These are phyloP conservation scores for Nakazawaea populi DNA, from an alignment of 805 yeast genomes.

Conservation along the genomic window DNA sequence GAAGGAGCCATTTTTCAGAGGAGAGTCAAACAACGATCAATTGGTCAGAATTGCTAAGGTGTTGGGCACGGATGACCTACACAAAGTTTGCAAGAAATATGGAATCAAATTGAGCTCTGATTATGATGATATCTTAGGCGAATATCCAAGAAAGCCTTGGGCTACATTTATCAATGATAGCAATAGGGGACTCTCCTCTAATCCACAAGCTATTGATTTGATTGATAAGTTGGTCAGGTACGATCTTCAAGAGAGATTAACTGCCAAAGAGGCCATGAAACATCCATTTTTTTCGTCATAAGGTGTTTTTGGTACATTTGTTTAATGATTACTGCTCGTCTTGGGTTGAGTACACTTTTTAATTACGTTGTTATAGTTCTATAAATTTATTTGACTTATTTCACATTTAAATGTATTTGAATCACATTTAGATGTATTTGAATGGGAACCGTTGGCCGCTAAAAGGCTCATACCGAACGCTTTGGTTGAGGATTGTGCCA, in stretches of 20 bases:
- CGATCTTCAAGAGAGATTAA: conserved; percentile 83
- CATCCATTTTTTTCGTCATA: conserved; percentile 65
- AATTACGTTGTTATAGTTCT: conserved; percentile 27
- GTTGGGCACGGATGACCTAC: conserved; percentile 74
- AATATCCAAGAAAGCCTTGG: conserved; percentile 66
- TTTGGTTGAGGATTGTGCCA: too few relatives aligned
- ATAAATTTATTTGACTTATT: conserved; percentile 9
- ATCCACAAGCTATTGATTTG: conserved; percentile 58
- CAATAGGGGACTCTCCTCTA: conserved; percentile 44
- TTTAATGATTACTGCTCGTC: conserved; percentile 16
- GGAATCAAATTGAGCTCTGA: conserved; percentile 66
- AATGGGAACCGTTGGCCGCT: too few relatives aligned
- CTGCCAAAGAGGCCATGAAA: conserved; percentile 83
- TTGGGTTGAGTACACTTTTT: too few relatives aligned
- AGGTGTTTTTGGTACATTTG: conserved; percentile 36
- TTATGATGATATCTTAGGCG: conserved; percentile 68
- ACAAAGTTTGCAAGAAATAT: conserved; percentile 62
- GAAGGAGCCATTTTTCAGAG: conserved; percentile 90
- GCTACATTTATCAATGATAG: conserved; percentile 48
- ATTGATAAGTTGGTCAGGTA: conserved; percentile 69
- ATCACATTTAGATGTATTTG: too few relatives aligned
- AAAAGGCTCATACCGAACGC: too few relatives aligned
- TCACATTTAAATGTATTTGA: too few relatives aligned
- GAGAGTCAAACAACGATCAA: conserved; percentile 87
- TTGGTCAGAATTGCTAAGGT: conserved; percentile 85